Evolutionary conservation across 371 early-diverging fungal species (phyloP).

Genomic region (Conidiobolus incongruus): DNA sequence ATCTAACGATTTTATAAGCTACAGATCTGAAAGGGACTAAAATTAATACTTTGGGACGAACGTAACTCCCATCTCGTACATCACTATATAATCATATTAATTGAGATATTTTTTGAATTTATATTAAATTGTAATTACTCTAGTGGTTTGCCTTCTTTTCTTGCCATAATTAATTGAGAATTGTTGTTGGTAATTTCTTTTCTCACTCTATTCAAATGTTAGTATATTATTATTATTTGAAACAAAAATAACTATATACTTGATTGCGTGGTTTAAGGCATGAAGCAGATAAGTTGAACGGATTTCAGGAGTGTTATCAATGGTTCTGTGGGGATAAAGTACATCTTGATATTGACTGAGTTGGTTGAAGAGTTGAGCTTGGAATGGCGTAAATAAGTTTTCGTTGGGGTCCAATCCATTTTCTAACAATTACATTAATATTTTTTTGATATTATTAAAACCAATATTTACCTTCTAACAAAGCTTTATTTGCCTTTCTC

Average conservation of each 20-base stretch:
- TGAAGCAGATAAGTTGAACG: slow-evolving; percentile 56
- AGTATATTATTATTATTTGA: neutral
- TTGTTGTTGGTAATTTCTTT: slow-evolving; percentile 63
- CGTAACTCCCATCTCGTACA: slow-evolving; percentile 84
- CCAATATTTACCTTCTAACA: neutral
- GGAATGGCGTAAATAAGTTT: neutral
- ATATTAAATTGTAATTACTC: slow-evolving; percentile 9
- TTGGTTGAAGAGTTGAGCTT: neutral
- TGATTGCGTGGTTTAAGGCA: slow-evolving; percentile 70
- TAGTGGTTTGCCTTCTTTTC: slow-evolving; percentile 18
- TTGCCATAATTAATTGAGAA: slow-evolving; percentile 31
- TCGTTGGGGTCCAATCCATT: neutral
- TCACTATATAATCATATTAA: slow-evolving; percentile 23
- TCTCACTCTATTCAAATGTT: slow-evolving; percentile 20
- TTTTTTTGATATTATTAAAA: neutral
- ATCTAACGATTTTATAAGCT: slow-evolving; percentile 54
- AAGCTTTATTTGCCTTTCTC: neutral
- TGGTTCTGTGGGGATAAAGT: slow-evolving; percentile 33
- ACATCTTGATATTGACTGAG: slow-evolving; percentile 39
- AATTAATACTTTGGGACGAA: slow-evolving; percentile 79
- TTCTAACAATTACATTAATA: neutral
- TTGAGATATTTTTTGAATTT: neutral
- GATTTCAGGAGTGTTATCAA: slow-evolving; percentile 34
- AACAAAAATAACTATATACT: slow-evolving; percentile 16
- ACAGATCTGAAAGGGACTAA: slow-evolving; percentile 70